A percentile compares a stretch with the other conserved stretches of the same genome.
Conservation (phyloP, 768 basidiomycete genomes). For the Infundibulicybe gibba region DNA sequence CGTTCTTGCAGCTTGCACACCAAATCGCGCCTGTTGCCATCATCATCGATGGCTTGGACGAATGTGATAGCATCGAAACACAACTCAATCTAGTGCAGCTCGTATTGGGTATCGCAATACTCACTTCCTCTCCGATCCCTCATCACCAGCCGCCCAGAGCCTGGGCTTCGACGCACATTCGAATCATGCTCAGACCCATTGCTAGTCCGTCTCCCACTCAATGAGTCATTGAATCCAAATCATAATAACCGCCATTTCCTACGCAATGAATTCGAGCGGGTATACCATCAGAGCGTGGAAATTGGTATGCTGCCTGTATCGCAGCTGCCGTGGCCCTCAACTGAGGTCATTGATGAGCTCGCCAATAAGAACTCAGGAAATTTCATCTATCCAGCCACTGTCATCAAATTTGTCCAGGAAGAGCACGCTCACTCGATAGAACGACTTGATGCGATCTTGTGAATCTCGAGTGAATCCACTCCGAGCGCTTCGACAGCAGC, state of each 20-base stretch:
- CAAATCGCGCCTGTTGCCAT: background rate
- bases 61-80: constrained; percentile 1
- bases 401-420: constrained; percentile 7
- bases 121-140: constrained; percentile 5
- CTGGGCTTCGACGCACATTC: constrained; percentile 3
- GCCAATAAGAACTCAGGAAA: constrained; percentile 2
- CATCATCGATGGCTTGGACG: background rate
- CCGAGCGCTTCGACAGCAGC: background rate
- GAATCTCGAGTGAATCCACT: background rate
- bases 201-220: constrained; percentile 4
- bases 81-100: constrained; percentile 4
- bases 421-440: constrained; percentile 4
- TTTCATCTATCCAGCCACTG: constrained; percentile 8
- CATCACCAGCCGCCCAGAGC: constrained; percentile 6
- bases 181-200: constrained; percentile 2
- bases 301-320: background rate
- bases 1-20: background rate
- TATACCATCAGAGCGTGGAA: background rate
- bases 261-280: constrained; percentile 2
- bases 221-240: constrained; percentile 3
- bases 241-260: constrained; percentile 4
- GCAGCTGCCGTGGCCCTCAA: background rate
- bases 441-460: constrained; percentile 3
- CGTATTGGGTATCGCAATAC: constrained; percentile 1
- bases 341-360: constrained; percentile 1